Evolutionary conservation across 345 rosid species (phyloP).

Genomic region (Iberis pinnata): DNA sequence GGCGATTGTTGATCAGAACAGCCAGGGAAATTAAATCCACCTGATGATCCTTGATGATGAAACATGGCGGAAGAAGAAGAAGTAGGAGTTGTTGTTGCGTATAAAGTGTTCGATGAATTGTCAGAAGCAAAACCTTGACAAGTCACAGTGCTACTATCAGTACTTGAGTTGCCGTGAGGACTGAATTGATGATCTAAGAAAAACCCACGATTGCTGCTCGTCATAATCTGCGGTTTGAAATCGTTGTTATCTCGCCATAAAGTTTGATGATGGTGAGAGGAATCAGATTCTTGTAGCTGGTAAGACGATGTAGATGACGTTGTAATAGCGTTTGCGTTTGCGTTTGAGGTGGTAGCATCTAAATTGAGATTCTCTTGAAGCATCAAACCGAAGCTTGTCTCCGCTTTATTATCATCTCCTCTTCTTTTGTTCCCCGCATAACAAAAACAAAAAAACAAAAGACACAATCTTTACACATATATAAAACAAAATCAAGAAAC

Average conservation of each 20-base stretch:
- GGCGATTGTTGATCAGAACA: conserved; percentile 40
- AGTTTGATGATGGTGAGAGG: conserved; percentile 33
- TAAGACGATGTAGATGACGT: conserved; percentile 33
- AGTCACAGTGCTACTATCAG: conserved; percentile 54
- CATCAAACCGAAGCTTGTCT: conserved; percentile 57
- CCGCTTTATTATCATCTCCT: conserved; percentile 59
- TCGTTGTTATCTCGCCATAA: conserved; percentile 42
- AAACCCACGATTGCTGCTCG: conserved; percentile 36
- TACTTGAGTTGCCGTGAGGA: conserved; percentile 54
- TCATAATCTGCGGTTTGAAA: conserved; percentile 27
- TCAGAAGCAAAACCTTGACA: conserved; percentile 53
- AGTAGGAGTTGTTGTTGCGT: conserved; percentile 38
- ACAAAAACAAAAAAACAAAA: conserved; percentile 4
- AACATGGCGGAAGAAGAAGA: conserved; percentile 46
- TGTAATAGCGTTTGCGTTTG: conserved; percentile 31
- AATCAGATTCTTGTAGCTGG: conserved; percentile 32
- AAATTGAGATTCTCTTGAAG: conserved; percentile 62
- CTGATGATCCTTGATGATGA: no score
- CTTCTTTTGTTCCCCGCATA: conserved; percentile 36
- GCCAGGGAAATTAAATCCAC: conserved; percentile 5
- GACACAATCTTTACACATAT: not conserved
- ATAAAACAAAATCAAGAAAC: not conserved
- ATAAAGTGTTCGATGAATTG: conserved; percentile 36
- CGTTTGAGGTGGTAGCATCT: conserved; percentile 38
- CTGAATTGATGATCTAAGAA: conserved; percentile 60